Conservation (phyloP, 306 rosid species). For the Lotus japonicus region DNA sequence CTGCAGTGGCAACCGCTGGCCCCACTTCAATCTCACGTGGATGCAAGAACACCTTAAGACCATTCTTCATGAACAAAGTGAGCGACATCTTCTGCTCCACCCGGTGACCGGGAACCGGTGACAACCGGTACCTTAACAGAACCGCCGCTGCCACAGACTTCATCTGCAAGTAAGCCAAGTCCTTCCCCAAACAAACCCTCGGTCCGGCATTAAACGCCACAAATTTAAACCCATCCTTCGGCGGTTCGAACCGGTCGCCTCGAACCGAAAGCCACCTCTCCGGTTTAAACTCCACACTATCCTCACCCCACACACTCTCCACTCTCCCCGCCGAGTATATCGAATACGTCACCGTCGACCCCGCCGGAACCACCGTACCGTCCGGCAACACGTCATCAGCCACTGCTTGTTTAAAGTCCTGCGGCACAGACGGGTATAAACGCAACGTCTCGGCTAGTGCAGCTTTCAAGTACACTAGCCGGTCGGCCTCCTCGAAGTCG, state of each 20-base stretch:
- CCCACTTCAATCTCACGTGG: constrained; percentile 53
- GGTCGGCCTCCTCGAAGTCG: constrained; percentile 65
- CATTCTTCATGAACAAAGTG: constrained; percentile 81
- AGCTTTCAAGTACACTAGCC: constrained; percentile 62
- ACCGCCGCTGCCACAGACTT: constrained; percentile 88
- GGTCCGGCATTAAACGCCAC: constrained; percentile 96
- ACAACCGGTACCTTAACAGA: constrained; percentile 64
- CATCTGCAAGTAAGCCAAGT: constrained; percentile 92
- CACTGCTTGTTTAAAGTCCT: constrained; percentile 74
- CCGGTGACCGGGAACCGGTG: constrained; percentile 65
- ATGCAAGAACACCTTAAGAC: constrained; percentile 55
- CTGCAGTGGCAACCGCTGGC: constrained; percentile 6
- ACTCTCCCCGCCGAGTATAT: constrained; percentile 79
- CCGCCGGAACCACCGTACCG: constrained; percentile 72
- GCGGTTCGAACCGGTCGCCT: constrained; percentile 71
- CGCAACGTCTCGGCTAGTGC: constrained; percentile 84
- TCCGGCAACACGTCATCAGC: constrained; percentile 77
- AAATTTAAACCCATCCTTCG: constrained; percentile 63
- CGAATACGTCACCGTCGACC: constrained; percentile 86
- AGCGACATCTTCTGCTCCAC: constrained; percentile 96
- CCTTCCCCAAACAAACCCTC: constrained; percentile 89
- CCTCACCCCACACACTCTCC: constrained; percentile 82
- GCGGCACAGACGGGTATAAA: constrained; percentile 78
- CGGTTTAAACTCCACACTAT: constrained; percentile 81
- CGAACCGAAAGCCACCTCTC: constrained; percentile 69